These are phyloP conservation scores for Thelonectria discophora DNA, from an alignment of 2,329 filamentous ascomycete genomes.

Conservation along the genomic window DNA sequence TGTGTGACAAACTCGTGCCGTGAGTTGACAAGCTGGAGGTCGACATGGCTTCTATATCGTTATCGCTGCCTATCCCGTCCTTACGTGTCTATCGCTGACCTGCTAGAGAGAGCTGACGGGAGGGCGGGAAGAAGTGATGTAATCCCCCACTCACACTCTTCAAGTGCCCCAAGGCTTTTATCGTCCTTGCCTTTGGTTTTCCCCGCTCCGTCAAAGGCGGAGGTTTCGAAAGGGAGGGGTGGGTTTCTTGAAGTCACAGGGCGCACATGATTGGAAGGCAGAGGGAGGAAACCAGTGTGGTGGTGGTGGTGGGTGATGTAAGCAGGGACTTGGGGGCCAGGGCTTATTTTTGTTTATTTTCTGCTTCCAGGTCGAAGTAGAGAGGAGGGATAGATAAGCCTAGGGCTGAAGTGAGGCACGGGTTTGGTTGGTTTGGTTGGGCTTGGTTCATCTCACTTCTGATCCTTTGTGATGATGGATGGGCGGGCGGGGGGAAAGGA, in stretches of 20 bases:
- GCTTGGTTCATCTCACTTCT: conserved; percentile 19
- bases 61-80: neutral
- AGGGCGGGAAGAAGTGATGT: conserved; percentile 14
- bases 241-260: neutral
- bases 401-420: conserved; percentile 12
- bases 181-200: neutral
- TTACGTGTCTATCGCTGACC: neutral
- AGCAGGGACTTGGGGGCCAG: neutral
- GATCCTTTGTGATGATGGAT: neutral
- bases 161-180: neutral
- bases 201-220: too few species aligned
- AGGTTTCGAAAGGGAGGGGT: neutral
- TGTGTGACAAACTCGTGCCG: neutral
- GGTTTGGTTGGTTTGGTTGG: conserved; percentile 16
- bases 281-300: neutral
- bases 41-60: neutral
- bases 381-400: neutral
- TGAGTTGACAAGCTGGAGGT: too few species aligned
- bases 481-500: conserved; percentile 5
- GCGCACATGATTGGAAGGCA: neutral
- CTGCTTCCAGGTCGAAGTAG: neutral
- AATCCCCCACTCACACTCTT: conserved; percentile 6
- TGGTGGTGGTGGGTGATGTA: neutral
- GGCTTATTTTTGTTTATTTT: too few species aligned
- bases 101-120: conserved; percentile 4